Conservation (phyloP, 2,329 filamentous ascomycete genomes). For the Ophiostoma sp. region DNA sequence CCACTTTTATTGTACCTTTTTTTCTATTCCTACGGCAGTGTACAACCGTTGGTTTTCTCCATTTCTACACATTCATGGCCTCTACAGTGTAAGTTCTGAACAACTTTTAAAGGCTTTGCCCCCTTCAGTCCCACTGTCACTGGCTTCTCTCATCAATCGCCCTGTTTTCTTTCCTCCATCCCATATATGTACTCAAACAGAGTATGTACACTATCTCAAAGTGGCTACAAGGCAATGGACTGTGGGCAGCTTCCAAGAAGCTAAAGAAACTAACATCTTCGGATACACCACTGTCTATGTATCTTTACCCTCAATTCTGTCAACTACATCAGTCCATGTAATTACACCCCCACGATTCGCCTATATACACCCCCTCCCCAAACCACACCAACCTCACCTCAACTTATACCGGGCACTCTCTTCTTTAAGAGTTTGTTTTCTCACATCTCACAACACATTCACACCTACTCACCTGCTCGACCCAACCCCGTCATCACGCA, state of each 20-base stretch:
- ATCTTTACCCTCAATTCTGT: neutral
- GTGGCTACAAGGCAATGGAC: neutral
- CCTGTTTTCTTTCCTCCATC: neutral
- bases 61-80: neutral
- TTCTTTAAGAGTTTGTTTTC: neutral
- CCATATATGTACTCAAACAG: neutral
- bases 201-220: neutral
- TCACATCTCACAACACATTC: neutral
- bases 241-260: neutral
- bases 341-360: too few species aligned
- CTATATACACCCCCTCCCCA: too few species aligned
- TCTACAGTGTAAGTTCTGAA: too few species aligned
- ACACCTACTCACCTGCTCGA: neutral
- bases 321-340: too few species aligned
- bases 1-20: neutral
- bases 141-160: neutral
- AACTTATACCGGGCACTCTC: too few species aligned
- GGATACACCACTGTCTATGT: neutral
- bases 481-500: neutral
- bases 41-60: too few species aligned
- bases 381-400: too few species aligned
- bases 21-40: neutral
- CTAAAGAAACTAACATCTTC: neutral
- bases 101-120: neutral
- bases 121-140: neutral